Conservation (phyloP, 768 basidiomycete species). For the Hemileccinum impolitum region DNA sequence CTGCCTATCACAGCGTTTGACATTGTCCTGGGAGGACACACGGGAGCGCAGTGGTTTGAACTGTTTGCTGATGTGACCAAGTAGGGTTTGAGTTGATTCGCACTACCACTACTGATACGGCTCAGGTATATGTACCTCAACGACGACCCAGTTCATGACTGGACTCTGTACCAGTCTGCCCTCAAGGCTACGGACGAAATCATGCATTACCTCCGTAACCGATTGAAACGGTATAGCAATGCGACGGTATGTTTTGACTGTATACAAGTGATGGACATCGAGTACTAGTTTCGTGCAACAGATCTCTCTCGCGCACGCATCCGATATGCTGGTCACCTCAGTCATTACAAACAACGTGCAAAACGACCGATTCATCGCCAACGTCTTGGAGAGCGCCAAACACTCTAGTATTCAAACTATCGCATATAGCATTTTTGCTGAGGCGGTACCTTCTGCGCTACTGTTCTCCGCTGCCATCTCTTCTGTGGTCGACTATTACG, state of each 20-base stretch:
- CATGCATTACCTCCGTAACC: constrained; percentile 20
- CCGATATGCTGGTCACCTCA: constrained; percentile 18
- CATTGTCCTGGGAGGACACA: constrained; percentile 37
- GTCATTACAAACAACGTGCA: constrained; percentile 23
- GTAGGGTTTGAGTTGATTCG: constrained; percentile 13
- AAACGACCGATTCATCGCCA: constrained; percentile 19
- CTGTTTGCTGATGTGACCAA: constrained; percentile 45
- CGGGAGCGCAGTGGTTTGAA: constrained; percentile 43
- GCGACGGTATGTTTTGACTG: constrained; percentile 17
- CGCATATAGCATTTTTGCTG: constrained; percentile 49
- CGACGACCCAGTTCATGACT: constrained; percentile 28
- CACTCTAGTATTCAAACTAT: constrained; percentile 31
- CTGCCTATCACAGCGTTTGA: constrained; percentile 36
- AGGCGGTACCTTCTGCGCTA: constrained; percentile 52
- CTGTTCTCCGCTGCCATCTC: constrained; percentile 55
- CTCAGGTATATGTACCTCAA: constrained; percentile 38
- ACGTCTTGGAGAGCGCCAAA: constrained; percentile 7
- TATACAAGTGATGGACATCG: background rate
- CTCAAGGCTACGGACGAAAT: constrained; percentile 25
- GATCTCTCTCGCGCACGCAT: constrained; percentile 20
- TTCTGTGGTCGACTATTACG: constrained; percentile 59
- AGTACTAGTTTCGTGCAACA: background rate
- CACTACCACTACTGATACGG: background rate
- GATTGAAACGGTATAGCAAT: constrained; percentile 17
- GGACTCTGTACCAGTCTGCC: constrained; percentile 31